phyloP scores from a whole-genome alignment of 2,329 filamentous ascomycete species.

The Furcasterigmium furcatum region DNA sequence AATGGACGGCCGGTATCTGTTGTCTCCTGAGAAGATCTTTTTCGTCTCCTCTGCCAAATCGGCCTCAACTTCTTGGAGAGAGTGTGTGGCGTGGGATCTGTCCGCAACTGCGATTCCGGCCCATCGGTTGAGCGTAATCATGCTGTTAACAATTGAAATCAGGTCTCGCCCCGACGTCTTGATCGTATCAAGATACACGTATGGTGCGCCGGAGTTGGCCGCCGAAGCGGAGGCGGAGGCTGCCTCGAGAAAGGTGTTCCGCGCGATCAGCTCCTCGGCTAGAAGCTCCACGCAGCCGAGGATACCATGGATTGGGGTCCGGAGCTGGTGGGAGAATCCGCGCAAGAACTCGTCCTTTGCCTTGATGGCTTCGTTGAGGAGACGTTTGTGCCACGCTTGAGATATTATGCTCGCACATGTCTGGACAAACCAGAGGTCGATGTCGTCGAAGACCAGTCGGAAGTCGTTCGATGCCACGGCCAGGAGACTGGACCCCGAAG shows the following conservation, averaged over 20 bases:
- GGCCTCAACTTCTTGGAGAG: slow-evolving; percentile 20
- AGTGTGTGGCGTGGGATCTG: slow-evolving; percentile 21
- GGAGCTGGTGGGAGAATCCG: slow-evolving; percentile 41
- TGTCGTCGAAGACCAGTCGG: slow-evolving; percentile 40
- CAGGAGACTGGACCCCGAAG: slow-evolving; percentile 25
- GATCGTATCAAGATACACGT: slow-evolving; percentile 27
- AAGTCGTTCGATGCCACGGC: slow-evolving; percentile 36
- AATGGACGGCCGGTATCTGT: slow-evolving; percentile 21
- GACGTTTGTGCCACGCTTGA: slow-evolving; percentile 30
- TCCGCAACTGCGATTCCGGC: slow-evolving; percentile 25
- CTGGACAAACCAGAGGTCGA: slow-evolving; percentile 41
- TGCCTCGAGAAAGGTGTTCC: slow-evolving; percentile 11
- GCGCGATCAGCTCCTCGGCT: slow-evolving; percentile 31
- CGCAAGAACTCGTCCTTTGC: slow-evolving; percentile 42
- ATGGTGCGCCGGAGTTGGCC: background rate
- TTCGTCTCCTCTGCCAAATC: slow-evolving; percentile 24
- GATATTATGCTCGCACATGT: slow-evolving; percentile 32
- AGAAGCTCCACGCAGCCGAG: slow-evolving; percentile 33
- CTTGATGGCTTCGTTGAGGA: slow-evolving; percentile 33
- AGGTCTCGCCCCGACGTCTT: slow-evolving; percentile 35
- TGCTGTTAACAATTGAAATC: slow-evolving; percentile 39
- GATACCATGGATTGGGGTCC: slow-evolving; percentile 45
- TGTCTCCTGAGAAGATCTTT: slow-evolving; percentile 22
- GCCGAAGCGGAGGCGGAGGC: background rate
- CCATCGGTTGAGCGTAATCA: slow-evolving; percentile 37